These are phyloP conservation scores for Metarhizium anisopliae DNA, from an alignment of 2,329 filamentous ascomycete genomes.

Conservation along the genomic window DNA sequence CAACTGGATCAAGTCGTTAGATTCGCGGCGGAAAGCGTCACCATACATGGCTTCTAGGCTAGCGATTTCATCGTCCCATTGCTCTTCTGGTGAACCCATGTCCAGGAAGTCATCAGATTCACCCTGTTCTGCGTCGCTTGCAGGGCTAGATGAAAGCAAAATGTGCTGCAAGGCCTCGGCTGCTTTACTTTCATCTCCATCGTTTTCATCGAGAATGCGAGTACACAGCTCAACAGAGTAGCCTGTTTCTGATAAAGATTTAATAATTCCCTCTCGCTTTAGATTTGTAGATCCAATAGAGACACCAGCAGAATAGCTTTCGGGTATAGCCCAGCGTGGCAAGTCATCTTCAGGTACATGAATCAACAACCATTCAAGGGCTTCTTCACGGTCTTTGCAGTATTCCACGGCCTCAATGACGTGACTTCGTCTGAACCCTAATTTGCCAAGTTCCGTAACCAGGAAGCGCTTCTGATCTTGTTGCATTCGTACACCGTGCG, in stretches of 20 bases:
- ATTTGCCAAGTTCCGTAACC: constrained; percentile 62
- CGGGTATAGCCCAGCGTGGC: constrained; percentile 85
- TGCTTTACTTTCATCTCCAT: constrained; percentile 65
- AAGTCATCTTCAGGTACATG: constrained; percentile 96
- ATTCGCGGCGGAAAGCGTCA: constrained; percentile 55
- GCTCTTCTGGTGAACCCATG: constrained; percentile 45
- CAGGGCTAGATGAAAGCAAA: constrained; percentile 17
- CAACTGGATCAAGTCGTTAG: constrained; percentile 60
- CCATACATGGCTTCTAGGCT: constrained; percentile 83
- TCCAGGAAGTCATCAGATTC: constrained; percentile 35
- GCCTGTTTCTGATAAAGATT: constrained; percentile 70
- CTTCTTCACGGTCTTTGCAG: constrained; percentile 87
- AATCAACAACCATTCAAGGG: constrained; percentile 90
- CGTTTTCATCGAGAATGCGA: constrained; percentile 61
- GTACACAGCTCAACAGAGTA: constrained; percentile 81
- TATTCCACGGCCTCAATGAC: constrained; percentile 78
- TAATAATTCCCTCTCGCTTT: constrained; percentile 71
- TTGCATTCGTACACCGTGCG: constrained; percentile 60
- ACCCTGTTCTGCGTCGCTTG: constrained; percentile 5
- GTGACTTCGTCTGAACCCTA: constrained; percentile 85
- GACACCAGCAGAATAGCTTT: constrained; percentile 84
- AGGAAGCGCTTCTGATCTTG: constrained; percentile 47
- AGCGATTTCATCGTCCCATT: constrained; percentile 79
- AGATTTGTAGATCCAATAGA: constrained; percentile 77
- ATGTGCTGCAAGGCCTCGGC: constrained; percentile 68